These are phyloP conservation scores for Penicillium lagena DNA, from an alignment of 495 filamentous ascomycete species.

Conservation along the genomic window DNA sequence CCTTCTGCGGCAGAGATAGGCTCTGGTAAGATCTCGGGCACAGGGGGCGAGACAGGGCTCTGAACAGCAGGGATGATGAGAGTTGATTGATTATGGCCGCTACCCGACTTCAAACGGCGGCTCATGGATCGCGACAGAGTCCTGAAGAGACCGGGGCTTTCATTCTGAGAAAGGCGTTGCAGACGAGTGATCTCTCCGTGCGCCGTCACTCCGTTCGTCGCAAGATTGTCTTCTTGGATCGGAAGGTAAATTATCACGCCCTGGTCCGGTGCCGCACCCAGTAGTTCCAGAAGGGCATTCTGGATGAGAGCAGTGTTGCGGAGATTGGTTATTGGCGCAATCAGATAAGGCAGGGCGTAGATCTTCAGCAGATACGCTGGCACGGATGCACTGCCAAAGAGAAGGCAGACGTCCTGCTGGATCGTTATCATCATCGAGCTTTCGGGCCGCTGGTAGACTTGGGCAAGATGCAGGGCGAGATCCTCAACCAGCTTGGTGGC, in stretches of 20 bases:
- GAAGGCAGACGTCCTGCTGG: constrained; percentile 66
- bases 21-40: too few species aligned
- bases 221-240: constrained; percentile 62
- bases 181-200: constrained; percentile 60
- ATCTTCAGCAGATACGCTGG: constrained; percentile 78
- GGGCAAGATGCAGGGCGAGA: constrained; percentile 62
- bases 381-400: constrained; percentile 67
- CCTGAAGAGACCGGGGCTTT: constrained; percentile 25
- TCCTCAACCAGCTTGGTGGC: constrained; percentile 55
- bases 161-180: constrained; percentile 33
- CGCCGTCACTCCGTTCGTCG: constrained; percentile 62
- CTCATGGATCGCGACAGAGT: constrained; percentile 30
- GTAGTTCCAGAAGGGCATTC: constrained; percentile 56
- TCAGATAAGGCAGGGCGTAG: constrained; percentile 57
- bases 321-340: constrained; percentile 74
- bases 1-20: too few species aligned
- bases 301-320: constrained; percentile 74
- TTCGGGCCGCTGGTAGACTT: constrained; percentile 65
- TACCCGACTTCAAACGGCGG: constrained; percentile 27
- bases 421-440: constrained; percentile 66
- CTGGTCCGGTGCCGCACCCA: constrained; percentile 55
- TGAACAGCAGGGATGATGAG: not conserved
- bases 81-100: constrained; percentile 19
- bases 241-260: constrained; percentile 66
- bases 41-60: too few species aligned